Conservation (phyloP, 208 protist species). For the Acanthamoeba healyi region DNA sequence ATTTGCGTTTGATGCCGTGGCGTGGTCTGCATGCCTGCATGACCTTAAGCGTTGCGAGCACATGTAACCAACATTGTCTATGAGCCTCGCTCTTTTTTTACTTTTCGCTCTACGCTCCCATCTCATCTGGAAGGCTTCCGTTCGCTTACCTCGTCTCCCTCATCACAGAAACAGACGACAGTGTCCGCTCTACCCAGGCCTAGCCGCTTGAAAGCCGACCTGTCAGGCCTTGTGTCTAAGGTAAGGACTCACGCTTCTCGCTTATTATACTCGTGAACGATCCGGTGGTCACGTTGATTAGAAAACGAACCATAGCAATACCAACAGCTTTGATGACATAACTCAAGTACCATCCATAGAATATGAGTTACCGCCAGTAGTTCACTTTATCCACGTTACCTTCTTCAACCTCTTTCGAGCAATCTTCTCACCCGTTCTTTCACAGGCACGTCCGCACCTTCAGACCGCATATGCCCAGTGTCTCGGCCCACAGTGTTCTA, state of each 20-base stretch:
- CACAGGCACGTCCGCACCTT: too few species aligned
- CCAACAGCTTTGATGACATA: conserved; percentile 44
- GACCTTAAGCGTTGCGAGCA: conserved; percentile 36
- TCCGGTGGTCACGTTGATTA: conserved; percentile 25
- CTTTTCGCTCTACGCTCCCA: background rate
- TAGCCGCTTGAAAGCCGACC: too few species aligned
- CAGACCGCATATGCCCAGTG: too few species aligned
- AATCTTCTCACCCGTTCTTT: background rate
- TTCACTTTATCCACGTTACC: background rate
- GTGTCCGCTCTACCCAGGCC: too few species aligned
- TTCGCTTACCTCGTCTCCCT: too few species aligned
- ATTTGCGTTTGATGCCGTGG: conserved; percentile 59
- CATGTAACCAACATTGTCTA: conserved; percentile 8
- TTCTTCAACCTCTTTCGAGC: background rate
- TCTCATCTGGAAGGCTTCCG: background rate
- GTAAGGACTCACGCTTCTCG: background rate
- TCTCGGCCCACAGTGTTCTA: too few species aligned
- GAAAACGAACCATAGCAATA: conserved; percentile 13
- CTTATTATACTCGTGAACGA: background rate
- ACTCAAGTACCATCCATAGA: conserved; percentile 63
- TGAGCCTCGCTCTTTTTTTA: background rate
- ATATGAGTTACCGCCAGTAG: conserved; percentile 30
- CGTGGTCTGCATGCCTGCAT: conserved; percentile 54
- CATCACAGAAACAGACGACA: too few species aligned
- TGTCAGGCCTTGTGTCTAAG: too few species aligned